phyloP scores from a whole-genome alignment of 148 eudicot species.

The Rheum nobile region DNA sequence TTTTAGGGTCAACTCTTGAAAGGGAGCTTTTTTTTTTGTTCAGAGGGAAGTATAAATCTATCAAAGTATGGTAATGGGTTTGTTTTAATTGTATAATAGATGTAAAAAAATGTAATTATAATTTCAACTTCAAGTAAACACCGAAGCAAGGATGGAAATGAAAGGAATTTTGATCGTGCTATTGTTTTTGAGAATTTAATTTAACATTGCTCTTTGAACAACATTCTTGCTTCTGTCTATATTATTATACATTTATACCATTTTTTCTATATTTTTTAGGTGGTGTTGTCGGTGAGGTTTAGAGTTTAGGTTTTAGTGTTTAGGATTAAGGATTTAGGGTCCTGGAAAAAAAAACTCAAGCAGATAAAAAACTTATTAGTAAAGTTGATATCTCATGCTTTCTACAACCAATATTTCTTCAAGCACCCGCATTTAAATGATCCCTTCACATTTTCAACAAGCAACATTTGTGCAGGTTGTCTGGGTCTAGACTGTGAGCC shows the following conservation, averaged over 20 bases:
- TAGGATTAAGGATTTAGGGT: too few species aligned
- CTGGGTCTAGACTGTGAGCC: slow-evolving; percentile 99
- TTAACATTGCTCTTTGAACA: not conserved
- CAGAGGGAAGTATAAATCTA: too few species aligned
- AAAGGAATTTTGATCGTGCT: not conserved
- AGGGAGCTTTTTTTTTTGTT: too few species aligned
- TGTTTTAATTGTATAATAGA: too few species aligned
- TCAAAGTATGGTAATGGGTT: too few species aligned
- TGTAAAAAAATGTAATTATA: too few species aligned
- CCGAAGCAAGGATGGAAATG: too few species aligned
- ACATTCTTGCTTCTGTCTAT: not conserved
- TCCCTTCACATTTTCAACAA: not conserved
- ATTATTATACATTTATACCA: not conserved
- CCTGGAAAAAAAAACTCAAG: too few species aligned
- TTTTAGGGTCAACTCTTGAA: too few species aligned
- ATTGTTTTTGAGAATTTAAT: not conserved
- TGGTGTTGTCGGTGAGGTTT: slow-evolving; percentile 53
- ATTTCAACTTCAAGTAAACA: too few species aligned
- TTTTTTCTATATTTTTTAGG: slow-evolving; percentile 28
- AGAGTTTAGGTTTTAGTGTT: slow-evolving; percentile 26
- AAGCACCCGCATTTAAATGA: not conserved
- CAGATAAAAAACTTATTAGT: not conserved
- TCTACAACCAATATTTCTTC: not conserved
- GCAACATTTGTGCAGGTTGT: slow-evolving; percentile 50
- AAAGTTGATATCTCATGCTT: not conserved